phyloP scores from a whole-genome alignment of 257 asterid genomes.

The Solanum sitiens region DNA sequence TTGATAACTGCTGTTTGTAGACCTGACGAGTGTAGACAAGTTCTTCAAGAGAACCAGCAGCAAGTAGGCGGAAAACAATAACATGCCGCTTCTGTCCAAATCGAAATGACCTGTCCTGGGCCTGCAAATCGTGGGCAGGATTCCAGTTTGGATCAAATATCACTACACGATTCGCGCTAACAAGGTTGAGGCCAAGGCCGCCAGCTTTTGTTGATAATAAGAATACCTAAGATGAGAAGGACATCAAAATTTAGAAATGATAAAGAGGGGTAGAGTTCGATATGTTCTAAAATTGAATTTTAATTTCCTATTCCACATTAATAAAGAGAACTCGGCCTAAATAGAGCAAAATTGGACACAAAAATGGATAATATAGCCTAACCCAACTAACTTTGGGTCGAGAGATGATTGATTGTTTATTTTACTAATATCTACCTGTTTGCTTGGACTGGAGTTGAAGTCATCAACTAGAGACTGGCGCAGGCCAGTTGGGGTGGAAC shows the following conservation, averaged over 20 bases:
- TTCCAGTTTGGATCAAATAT: constrained; percentile 98
- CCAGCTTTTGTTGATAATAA: constrained; percentile 97
- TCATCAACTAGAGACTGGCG: constrained; percentile 91
- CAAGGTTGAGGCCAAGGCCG: constrained; percentile 93
- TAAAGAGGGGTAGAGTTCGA: background rate
- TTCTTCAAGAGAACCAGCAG: constrained; percentile 96
- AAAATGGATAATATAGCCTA: background rate
- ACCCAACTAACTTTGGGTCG: background rate
- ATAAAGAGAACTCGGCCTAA: background rate
- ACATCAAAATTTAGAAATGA: background rate
- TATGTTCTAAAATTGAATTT: background rate
- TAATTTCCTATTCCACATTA: background rate
- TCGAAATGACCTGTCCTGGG: constrained; percentile 92
- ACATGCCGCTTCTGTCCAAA: constrained; percentile 90
- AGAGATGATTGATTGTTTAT: background rate
- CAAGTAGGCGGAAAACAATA: constrained; percentile 85
- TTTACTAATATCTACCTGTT: constrained; percentile 49
- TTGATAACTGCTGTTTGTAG: constrained; percentile 87
- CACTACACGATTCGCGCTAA: constrained; percentile 88
- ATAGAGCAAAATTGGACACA: background rate
- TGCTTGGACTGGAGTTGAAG: constrained; percentile 93
- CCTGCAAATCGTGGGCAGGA: constrained; percentile 97
- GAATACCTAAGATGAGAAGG: constrained; percentile 47
- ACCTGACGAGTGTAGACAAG: constrained; percentile 86
- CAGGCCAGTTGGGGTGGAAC: constrained; percentile 71